Percentiles rank a stretch among this genome's conserved stretches.
These are phyloP conservation scores for Tetratostichococcus sp. DNA, from an alignment of 139 green algal species.

Conservation along the genomic window DNA sequence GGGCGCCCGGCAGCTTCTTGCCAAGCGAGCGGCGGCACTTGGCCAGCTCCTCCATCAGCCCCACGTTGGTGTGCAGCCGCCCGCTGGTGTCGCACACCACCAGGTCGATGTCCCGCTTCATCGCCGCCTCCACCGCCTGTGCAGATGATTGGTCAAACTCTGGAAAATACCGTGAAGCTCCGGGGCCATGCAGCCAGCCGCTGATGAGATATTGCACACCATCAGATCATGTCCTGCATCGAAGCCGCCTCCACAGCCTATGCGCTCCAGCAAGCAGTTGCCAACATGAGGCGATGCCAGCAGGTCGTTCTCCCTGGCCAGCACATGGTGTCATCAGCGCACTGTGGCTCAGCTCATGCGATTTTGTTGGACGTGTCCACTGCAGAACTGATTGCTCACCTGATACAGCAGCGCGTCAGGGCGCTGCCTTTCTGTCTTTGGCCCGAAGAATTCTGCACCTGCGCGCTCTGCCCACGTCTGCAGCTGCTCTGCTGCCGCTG, in stretches of 20 bases:
- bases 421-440: conserved; percentile 14
- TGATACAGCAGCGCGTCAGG: conserved; percentile 39
- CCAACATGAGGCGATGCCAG: too few species aligned
- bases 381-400: neutral
- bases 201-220: too few species aligned
- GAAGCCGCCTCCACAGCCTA: too few species aligned
- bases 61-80: conserved; percentile 90
- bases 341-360: too few species aligned
- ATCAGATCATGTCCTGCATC: too few species aligned
- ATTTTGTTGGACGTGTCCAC: too few species aligned
- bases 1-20: conserved; percentile 49
- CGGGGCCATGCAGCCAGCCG: too few species aligned
- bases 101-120: conserved; percentile 55
- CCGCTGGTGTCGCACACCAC: conserved; percentile 91
- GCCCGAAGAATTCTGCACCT: conserved; percentile 45
- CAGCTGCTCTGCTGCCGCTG: conserved; percentile 93
- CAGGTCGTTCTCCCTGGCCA: too few species aligned
- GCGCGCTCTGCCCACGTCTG: conserved; percentile 76
- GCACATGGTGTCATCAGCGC: too few species aligned
- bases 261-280: too few species aligned
- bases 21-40: conserved; percentile 53
- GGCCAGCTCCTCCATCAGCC: conserved; percentile 84
- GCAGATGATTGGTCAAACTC: neutral
- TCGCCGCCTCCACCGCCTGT: conserved; percentile 31
- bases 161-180: too few species aligned